These are phyloP conservation scores for Kingdonia uniflora DNA, from an alignment of 164 flowering plant species.

Conservation along the genomic window DNA sequence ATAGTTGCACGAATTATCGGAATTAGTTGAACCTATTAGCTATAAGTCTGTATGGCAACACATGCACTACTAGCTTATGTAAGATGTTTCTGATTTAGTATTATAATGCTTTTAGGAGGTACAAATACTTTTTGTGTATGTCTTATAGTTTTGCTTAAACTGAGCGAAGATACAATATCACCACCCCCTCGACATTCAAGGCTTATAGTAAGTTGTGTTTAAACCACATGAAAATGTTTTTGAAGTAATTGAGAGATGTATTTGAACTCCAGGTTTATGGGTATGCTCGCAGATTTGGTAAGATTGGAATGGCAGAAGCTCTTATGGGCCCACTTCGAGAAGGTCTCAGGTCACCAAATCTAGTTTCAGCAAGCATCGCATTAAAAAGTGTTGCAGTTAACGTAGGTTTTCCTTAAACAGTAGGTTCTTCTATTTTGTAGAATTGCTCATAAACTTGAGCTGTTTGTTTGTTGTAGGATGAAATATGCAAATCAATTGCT, in stretches of 20 bases:
- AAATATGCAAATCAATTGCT: conserved; percentile 81
- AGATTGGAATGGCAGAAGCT: conserved; percentile 67
- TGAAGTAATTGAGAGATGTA: not conserved
- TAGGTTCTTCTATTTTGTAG: not conserved
- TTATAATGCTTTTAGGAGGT: too few relatives aligned
- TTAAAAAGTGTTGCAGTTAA: conserved; percentile 88
- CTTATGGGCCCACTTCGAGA: conserved; percentile 62
- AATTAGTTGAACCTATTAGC: too few relatives aligned
- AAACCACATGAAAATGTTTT: not conserved
- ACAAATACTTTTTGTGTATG: too few relatives aligned
- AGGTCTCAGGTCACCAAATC: conserved; percentile 49
- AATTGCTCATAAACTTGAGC: not conserved
- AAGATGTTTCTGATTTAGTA: too few relatives aligned
- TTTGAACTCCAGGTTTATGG: conserved; percentile 66
- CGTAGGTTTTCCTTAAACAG: conserved; percentile 34
- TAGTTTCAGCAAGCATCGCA: conserved; percentile 69
- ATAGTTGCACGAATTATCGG: too few relatives aligned
- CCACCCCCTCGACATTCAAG: too few relatives aligned
- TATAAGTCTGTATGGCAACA: too few relatives aligned
- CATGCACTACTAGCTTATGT: too few relatives aligned
- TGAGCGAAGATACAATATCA: too few relatives aligned
- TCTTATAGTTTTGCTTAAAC: too few relatives aligned
- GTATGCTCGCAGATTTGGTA: conserved; percentile 86
- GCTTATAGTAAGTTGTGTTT: too few relatives aligned
- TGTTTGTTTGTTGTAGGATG: conserved; percentile 53